These are phyloP conservation scores for Beverwykella pulmonaria DNA, from an alignment of 495 filamentous ascomycete species.

Conservation along the genomic window DNA sequence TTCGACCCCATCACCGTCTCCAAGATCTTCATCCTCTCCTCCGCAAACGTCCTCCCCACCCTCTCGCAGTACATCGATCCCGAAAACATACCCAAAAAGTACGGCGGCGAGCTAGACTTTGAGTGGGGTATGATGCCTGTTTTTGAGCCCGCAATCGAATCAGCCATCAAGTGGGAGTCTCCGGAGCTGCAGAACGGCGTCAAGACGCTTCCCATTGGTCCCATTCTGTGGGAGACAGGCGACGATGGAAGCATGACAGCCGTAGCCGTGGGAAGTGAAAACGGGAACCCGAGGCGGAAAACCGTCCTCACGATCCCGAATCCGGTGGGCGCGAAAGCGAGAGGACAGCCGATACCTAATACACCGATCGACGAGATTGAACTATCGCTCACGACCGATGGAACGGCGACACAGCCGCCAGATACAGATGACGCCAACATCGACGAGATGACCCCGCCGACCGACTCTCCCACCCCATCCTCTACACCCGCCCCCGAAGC, in stretches of 20 bases:
- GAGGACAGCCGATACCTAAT: constrained; percentile 21
- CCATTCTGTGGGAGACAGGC: constrained; percentile 45
- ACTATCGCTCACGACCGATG: constrained; percentile 30
- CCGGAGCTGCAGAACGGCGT: constrained; percentile 31
- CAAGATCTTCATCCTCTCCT: constrained; percentile 85
- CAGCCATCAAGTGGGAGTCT: constrained; percentile 43
- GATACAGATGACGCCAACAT: constrained; percentile 25
- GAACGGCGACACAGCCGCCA: constrained; percentile 37
- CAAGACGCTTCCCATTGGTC: constrained; percentile 45
- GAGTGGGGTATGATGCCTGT: constrained; percentile 71
- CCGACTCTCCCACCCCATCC: constrained; percentile 15
- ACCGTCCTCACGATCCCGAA: constrained; percentile 37
- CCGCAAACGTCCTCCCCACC: constrained; percentile 69
- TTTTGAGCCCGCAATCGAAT: constrained; percentile 59
- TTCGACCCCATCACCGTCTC: constrained; percentile 91
- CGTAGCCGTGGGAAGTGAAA: constrained; percentile 43
- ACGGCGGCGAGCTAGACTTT: constrained; percentile 82
- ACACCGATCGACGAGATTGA: constrained; percentile 31
- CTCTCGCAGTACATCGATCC: constrained; percentile 79
- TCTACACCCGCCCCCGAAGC: background rate
- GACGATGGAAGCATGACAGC: constrained; percentile 41
- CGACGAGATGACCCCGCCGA: background rate
- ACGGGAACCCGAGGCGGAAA: constrained; percentile 38
- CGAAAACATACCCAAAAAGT: constrained; percentile 77
- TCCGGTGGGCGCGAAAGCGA: constrained; percentile 24